Base-by-base conservation (phyloP, 805 yeast genomes). In the Torulaspora delbrueckii region DNA sequence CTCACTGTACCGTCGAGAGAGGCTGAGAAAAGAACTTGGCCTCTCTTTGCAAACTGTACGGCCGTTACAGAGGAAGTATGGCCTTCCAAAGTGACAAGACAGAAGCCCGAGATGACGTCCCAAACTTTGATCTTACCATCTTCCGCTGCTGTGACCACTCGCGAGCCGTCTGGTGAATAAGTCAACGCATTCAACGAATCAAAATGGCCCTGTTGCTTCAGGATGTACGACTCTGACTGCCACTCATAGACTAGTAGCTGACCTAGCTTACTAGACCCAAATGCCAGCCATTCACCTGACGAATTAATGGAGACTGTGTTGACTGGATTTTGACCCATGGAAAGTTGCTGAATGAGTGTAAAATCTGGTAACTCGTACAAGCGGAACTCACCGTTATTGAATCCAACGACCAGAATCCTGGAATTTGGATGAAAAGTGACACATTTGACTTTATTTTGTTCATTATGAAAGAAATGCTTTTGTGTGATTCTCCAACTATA, bases 91-190 rank as follows among this genome's bases (percentile, higher is more conserved):
- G 99, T 93, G 27, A 83, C 89, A 19, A 91, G 74, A 65, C 96
- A 88, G 62, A 93, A 93, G 0, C 99, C 99, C 2, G 96, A 85
- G 8, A 73, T 75, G 16, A 89, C 81, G 63, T 93, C 99, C 99
- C 99, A 93, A 12, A 93, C 85, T 65, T 93, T 93, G 53, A 93
- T 85, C 57, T 90, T 90, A 30, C 99, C 99, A 63, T 93, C 99
- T 61, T 91, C 98, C 1, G 96, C 78, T 2, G 96, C 97, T 1
- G 98, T 91, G 3, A 91, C 93, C 3, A 91, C 75, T 56, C 88
- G 76, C 2, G 95, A 78, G 0, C 98, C 99, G 70, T 93, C 99
- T 0, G 97, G 96, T 0, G 97, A 87, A 59, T 93, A 93, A 27
- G 84, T 79, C 37, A 93, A 62, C 12, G 88, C 75, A 59, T 88